phyloP scores from a whole-genome alignment of 106 monocot genomes.

The Allium sativum region DNA sequence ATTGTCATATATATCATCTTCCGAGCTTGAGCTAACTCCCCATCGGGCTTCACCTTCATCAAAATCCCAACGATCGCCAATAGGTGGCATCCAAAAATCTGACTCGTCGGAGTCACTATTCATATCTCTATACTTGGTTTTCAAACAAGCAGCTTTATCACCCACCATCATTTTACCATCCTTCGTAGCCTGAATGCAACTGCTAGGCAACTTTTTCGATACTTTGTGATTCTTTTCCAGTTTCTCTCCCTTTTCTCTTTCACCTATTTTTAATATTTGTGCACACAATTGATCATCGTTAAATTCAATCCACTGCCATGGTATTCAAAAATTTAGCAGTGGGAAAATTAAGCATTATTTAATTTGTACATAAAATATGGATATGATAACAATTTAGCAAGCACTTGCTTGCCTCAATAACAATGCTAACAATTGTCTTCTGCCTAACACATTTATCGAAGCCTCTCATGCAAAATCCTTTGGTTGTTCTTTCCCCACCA shows the following conservation, averaged over 20 bases:
- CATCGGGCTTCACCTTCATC: slow-evolving; percentile 86
- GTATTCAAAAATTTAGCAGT: too few relatives aligned
- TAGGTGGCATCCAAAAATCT: slow-evolving; percentile 86
- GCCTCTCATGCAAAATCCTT: background rate
- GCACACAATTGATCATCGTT: too few relatives aligned
- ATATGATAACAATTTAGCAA: too few relatives aligned
- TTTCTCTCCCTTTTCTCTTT: too few relatives aligned
- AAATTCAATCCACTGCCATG: too few relatives aligned
- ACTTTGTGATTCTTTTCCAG: slow-evolving; percentile 19
- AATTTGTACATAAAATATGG: too few relatives aligned
- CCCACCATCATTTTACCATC: slow-evolving; percentile 17
- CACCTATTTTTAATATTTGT: too few relatives aligned
- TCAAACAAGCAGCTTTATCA: slow-evolving; percentile 2
- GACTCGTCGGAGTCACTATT: slow-evolving; percentile 34
- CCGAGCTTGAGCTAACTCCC: slow-evolving; percentile 24
- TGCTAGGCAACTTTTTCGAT: slow-evolving; percentile 15
- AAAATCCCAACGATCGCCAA: slow-evolving; percentile 78
- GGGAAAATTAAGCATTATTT: too few relatives aligned
- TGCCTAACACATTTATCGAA: too few relatives aligned
- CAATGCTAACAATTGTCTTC: too few relatives aligned
- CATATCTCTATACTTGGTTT: slow-evolving; percentile 7
- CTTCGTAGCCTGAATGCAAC: slow-evolving; percentile 5
- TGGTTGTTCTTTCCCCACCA: too few relatives aligned
- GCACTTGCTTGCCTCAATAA: too few relatives aligned
- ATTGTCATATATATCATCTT: slow-evolving; percentile 22